Conservation (phyloP, 441 rosid species). For the Jatropha podagrica region DNA sequence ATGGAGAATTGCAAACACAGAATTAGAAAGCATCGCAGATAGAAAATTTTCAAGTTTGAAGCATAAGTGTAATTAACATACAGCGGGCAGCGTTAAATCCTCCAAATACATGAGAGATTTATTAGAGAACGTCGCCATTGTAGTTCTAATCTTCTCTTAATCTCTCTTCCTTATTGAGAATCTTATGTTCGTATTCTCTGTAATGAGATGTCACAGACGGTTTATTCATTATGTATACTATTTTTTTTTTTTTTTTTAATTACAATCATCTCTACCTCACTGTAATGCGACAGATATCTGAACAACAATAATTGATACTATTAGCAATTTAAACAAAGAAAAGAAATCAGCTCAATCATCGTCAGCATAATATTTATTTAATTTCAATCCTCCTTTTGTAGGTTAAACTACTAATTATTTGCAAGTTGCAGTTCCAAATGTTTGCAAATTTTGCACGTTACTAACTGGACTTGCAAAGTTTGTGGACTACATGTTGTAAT, state of each 20-base stretch:
- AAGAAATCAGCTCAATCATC: conserved; percentile 11
- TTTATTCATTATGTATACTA: too few relatives aligned
- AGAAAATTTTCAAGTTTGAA: neutral
- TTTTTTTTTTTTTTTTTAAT: neutral
- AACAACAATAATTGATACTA: neutral
- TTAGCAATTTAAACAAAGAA: neutral
- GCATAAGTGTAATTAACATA: conserved; percentile 20
- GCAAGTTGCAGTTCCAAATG: conserved; percentile 5
- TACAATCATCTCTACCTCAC: neutral
- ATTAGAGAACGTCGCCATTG: conserved; percentile 28
- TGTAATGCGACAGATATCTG: neutral
- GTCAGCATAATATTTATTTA: conserved; percentile 16
- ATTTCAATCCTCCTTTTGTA: neutral
- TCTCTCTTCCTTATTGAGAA: neutral
- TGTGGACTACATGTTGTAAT: conserved; percentile 36
- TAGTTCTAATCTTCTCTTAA: neutral
- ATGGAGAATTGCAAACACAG: neutral
- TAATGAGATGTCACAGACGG: neutral
- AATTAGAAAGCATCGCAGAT: neutral
- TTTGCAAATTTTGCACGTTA: conserved; percentile 20
- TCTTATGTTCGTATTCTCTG: neutral
- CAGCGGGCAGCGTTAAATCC: conserved; percentile 53
- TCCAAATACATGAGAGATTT: conserved; percentile 48
- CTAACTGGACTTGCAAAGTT: neutral
- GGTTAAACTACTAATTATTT: conserved; percentile 17